These are phyloP conservation scores for Paramecium sexaurelia DNA, from an alignment of 73 alveolate genomes.

Conservation along the genomic window DNA sequence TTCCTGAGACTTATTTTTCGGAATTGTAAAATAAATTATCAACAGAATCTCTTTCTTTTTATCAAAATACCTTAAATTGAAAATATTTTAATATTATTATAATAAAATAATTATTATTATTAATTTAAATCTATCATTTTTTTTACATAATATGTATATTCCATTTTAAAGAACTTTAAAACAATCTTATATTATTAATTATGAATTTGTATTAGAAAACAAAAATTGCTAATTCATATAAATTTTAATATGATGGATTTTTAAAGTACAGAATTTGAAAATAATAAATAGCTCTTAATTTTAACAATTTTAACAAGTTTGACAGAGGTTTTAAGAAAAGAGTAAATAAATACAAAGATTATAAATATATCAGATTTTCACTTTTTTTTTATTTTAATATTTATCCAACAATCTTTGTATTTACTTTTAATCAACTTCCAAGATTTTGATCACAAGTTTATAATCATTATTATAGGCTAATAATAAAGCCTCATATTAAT, in stretches of 20 bases:
- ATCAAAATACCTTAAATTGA: neutral
- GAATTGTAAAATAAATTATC: neutral
- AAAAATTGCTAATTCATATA: neutral
- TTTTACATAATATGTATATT: neutral
- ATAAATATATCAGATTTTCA: neutral
- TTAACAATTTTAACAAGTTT: too few relatives aligned
- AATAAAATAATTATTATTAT: neutral
- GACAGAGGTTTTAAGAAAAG: too few relatives aligned
- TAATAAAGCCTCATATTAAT: constrained; percentile 3
- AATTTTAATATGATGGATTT: too few relatives aligned
- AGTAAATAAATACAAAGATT: neutral
- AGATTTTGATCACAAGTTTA: neutral
- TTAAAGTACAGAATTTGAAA: too few relatives aligned
- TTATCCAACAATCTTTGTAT: neutral
- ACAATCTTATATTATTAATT: too few relatives aligned
- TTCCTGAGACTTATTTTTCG: neutral
- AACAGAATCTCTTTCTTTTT: constrained; percentile 37
- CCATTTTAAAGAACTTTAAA: too few relatives aligned
- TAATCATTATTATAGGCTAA: constrained; percentile 3
- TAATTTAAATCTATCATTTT: neutral
- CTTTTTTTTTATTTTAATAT: neutral
- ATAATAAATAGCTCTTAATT: too few relatives aligned
- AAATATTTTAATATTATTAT: neutral
- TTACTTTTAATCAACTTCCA: neutral
- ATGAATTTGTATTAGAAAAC: too few relatives aligned